These are phyloP conservation scores for Fusarium longipes DNA, from an alignment of 2,329 filamentous ascomycete genomes.

Conservation along the genomic window DNA sequence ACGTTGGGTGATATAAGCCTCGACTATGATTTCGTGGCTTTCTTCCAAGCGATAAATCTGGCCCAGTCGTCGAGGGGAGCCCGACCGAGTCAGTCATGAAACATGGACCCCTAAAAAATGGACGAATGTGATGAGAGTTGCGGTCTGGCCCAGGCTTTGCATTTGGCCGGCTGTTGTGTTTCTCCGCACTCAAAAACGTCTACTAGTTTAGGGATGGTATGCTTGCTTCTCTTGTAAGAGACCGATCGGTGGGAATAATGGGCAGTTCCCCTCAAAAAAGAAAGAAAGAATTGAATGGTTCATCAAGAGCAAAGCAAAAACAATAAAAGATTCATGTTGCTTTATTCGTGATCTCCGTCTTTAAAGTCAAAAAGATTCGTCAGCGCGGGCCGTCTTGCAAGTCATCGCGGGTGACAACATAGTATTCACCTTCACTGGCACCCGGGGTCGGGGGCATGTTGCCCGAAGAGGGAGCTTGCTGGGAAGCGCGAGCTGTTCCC, in stretches of 20 bases:
- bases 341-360: constrained; percentile 55
- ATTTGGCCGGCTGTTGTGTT: background rate
- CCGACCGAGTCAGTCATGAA: constrained; percentile 30
- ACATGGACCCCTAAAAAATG: constrained; percentile 20
- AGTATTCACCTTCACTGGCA: constrained; percentile 72
- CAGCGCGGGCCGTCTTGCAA: constrained; percentile 48
- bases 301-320: constrained; percentile 11
- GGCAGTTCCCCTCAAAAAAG: constrained; percentile 10
- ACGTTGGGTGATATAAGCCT: constrained; percentile 21
- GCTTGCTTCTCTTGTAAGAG: constrained; percentile 22
- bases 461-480: constrained; percentile 63
- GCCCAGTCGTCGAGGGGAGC: constrained; percentile 20
- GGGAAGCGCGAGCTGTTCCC: constrained; percentile 63
- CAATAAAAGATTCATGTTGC: constrained; percentile 12
- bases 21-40: constrained; percentile 27
- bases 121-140: constrained; percentile 14
- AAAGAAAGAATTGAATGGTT: constrained; percentile 29
- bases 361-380: constrained; percentile 43
- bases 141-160: constrained; percentile 12
- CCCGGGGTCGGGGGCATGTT: constrained; percentile 70
- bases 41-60: constrained; percentile 23
- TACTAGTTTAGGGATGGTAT: constrained; percentile 19
- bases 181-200: constrained; percentile 27
- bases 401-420: constrained; percentile 51
- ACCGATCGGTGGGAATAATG: constrained; percentile 8